Evolutionary conservation across 805 yeast genomes (phyloP), one percentile per base, ranked within the genome.

Genomic region (Kuraishia molischiana): DNA sequence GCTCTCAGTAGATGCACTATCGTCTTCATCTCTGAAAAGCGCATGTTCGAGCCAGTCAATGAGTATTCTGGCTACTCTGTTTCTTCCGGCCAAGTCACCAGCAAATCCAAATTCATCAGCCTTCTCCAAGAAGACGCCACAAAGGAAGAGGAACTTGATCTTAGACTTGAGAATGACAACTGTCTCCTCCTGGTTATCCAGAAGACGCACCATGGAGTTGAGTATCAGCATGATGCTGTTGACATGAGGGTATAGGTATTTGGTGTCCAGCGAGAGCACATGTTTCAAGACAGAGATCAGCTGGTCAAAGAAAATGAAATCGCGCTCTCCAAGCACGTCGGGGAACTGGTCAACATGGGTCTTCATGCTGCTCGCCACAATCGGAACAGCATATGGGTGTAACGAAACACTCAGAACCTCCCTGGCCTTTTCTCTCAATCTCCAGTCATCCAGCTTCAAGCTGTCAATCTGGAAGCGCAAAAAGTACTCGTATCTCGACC

Each of bases 381-480:
- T 15, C 24, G 32, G 33, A 32, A 13, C 18, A 10, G 29, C 39
- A 30, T 38, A 62, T 10, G 86, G 74, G 58, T 82, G 79, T 34
- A 55, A 43, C 5, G 58, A 53, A 19, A 55, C 55, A 39, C 60
- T 74, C 32, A 86, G 55, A 2, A 85, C 76, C 44, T 85, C 95
- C 42, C 79, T 74, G 2, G 85, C 72, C 31, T 77, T 74, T 33
- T 85, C 92, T 43, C 94, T 66, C 0, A 78, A 66, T 4, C 41
- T 51, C 6, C 46, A 35, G 38, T 56, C 54, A 11, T 41, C 34
- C 13, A 51, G 44, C 29, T 52, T 52, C 17, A 61, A 35, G 28
- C 44, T 42, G 2, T 47, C 39, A 31, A 58, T 46, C 26, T 52
- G 47, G 15, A 43, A 47, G 14, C 36, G 36, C 20, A 59, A 35